phyloP scores from a whole-genome alignment of 768 basidiomycete genomes.

The Brasilioporus rufonigricans region DNA sequence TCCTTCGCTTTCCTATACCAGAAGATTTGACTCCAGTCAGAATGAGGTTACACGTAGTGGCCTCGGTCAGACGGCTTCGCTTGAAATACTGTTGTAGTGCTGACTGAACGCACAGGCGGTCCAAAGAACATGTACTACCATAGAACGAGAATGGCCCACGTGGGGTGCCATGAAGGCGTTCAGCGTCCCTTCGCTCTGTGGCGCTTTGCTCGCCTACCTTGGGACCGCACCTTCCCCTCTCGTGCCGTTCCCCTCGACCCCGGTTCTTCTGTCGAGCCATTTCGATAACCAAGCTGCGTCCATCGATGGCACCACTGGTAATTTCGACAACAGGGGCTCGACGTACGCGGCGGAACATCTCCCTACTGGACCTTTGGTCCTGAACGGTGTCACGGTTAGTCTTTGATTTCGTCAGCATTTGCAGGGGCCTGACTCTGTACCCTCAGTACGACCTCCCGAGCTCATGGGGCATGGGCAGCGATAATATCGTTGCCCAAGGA shows the following conservation, averaged over 20 bases:
- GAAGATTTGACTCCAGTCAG: no score
- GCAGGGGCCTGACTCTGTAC: not conserved
- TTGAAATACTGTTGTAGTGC: not conserved
- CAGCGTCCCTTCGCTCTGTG: conserved; percentile 22
- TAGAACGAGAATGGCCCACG: conserved; percentile 7
- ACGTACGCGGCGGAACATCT: conserved; percentile 43
- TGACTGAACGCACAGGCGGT: conserved; percentile 7
- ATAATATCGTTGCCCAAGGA: conserved; percentile 45
- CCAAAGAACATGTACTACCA: conserved; percentile 9
- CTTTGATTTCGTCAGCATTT: not conserved
- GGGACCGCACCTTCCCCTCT: conserved; percentile 13
- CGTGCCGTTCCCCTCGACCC: conserved; percentile 31
- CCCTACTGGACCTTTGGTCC: conserved; percentile 37
- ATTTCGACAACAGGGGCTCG: conserved; percentile 39
- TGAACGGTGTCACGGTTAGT: conserved; percentile 40
- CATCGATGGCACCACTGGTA: conserved; percentile 33
- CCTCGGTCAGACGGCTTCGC: conserved; percentile 15
- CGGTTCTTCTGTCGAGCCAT: conserved; percentile 29
- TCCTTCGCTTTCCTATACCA: not conserved
- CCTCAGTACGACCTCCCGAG: conserved; percentile 43
- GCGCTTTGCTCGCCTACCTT: conserved; percentile 21
- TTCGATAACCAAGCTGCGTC: conserved; percentile 47
- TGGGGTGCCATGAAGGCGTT: conserved; percentile 16
- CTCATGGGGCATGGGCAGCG: conserved; percentile 38
- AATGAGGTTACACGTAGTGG: no score